Percentiles rank a stretch among this genome's conserved stretches.
Conservation (phyloP, 345 rosid species). For the Cardiospermum halicacabum region DNA sequence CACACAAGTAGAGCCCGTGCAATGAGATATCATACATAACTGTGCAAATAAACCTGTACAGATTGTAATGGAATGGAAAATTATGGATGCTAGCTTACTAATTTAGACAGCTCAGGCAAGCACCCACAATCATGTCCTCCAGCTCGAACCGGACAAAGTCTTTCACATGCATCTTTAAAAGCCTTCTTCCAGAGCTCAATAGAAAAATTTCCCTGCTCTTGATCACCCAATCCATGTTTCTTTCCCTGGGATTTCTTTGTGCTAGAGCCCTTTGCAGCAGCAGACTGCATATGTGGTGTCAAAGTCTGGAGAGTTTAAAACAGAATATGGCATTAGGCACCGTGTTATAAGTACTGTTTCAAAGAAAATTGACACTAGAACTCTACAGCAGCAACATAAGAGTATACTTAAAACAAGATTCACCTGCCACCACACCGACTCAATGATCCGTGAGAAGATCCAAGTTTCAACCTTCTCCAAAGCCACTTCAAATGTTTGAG, state of each 20-base stretch:
- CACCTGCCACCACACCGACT: constrained; percentile 99
- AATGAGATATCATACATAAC: background rate
- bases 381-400: constrained; percentile 11
- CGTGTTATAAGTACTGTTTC: background rate
- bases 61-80: constrained; percentile 2
- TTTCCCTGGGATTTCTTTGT: constrained; percentile 50
- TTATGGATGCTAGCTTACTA: constrained; percentile 37
- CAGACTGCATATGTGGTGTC: constrained; percentile 85
- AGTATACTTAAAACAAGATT: constrained; percentile 5
- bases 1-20: background rate
- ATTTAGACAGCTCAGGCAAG: constrained; percentile 70
- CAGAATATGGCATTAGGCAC: constrained; percentile 11
- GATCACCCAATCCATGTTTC: constrained; percentile 48
- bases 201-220: constrained; percentile 62
- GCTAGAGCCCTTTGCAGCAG: constrained; percentile 54
- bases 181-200: constrained; percentile 90
- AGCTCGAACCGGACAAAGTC: constrained; percentile 85
- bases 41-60: background rate
- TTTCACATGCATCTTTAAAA: constrained; percentile 82
- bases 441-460: constrained; percentile 81
- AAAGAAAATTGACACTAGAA: background rate
- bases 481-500: constrained; percentile 46
- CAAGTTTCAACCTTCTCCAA: constrained; percentile 83
- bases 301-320: constrained; percentile 47
- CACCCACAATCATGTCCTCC: constrained; percentile 88